A percentile compares a stretch with the other conserved stretches of the same genome.
Conservation (phyloP, 306 rosid species). For the Malus fusca region DNA sequence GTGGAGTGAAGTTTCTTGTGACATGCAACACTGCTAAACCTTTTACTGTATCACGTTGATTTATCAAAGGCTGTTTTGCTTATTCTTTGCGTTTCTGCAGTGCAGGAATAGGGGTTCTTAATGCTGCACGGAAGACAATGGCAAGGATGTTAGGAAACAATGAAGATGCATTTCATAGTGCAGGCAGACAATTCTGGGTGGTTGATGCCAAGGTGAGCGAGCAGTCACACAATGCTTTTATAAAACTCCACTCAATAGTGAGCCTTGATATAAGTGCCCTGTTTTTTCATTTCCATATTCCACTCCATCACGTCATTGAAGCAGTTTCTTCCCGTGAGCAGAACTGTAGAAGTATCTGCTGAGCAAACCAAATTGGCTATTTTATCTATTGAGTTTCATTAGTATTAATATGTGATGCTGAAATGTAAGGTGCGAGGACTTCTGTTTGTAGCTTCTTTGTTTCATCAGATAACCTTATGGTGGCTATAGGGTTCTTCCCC, state of each 20-base stretch:
- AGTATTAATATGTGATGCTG: neutral
- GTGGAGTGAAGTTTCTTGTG: neutral
- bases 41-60: constrained; percentile 3
- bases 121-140: constrained; percentile 92
- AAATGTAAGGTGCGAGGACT: neutral
- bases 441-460: neutral
- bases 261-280: neutral
- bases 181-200: constrained; percentile 93
- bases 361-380: neutral
- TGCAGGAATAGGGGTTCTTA: constrained; percentile 96
- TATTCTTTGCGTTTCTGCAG: constrained; percentile 48
- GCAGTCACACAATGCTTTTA: neutral
- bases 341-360: neutral
- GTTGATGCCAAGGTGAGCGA: constrained; percentile 83
- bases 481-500: neutral
- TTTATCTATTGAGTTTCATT: neutral
- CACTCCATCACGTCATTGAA: neutral
- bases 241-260: neutral
- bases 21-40: neutral
- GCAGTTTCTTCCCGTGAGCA: neutral
- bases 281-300: neutral
- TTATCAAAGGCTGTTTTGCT: constrained; percentile 10
- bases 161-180: constrained; percentile 76
- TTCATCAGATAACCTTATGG: neutral
- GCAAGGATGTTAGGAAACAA: constrained; percentile 98